Evolutionary conservation across 306 rosid genomes (phyloP).

Genomic region (apple (Malus domestica)): DNA sequence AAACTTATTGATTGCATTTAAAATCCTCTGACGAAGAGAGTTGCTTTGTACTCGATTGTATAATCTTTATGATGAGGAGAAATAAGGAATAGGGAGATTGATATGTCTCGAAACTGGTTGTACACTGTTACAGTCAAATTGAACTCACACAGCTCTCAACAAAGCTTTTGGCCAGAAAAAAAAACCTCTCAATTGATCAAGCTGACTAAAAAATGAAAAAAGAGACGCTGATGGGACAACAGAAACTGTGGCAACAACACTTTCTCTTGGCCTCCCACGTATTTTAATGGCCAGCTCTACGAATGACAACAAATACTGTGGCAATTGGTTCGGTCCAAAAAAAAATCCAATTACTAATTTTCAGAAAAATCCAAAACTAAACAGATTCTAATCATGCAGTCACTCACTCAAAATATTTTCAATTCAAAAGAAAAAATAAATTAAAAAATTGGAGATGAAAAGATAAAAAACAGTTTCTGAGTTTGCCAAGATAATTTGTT

Average conservation of each 20-base stretch:
- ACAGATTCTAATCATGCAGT: background rate
- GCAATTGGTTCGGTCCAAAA: background rate
- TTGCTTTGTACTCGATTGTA: no score
- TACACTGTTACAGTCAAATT: no score
- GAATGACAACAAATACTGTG: background rate
- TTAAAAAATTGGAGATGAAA: background rate
- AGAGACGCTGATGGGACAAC: background rate
- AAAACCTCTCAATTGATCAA: background rate
- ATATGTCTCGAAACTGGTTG: no score
- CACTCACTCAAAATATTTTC: background rate
- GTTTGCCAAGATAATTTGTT: background rate
- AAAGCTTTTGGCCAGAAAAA: background rate
- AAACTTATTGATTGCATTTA: no score
- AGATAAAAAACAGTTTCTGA: background rate
- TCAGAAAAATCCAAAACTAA: background rate
- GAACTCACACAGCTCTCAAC: background rate
- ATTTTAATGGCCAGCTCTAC: background rate
- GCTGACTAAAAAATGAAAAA: background rate
- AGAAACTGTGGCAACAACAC: background rate
- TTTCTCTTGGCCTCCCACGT: background rate
- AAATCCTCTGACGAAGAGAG: no score
- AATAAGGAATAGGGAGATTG: no score
- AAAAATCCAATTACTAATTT: conserved; percentile 1
- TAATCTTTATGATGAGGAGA: no score
- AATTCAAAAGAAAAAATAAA: background rate